phyloP scores from a whole-genome alignment of 2,329 filamentous ascomycete genomes.

The Neonectria ditissima region DNA sequence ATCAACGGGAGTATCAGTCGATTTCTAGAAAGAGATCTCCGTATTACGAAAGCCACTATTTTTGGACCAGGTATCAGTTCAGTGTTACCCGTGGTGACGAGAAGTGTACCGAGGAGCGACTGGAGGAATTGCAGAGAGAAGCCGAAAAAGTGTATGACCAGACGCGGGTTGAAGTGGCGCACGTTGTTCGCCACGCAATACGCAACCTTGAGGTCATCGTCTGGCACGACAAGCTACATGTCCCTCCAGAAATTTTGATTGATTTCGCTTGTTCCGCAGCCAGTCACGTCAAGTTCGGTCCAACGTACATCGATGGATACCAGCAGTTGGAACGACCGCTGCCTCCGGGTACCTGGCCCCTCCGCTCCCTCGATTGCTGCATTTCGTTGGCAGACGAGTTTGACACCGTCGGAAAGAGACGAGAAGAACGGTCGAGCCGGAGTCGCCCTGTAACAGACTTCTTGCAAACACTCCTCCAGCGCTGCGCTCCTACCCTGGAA shows the following conservation, averaged over 20 bases:
- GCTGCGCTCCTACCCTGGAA: conserved; percentile 26
- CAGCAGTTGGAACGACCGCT: conserved; percentile 18
- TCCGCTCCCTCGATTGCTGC: conserved; percentile 14
- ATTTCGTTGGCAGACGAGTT: neutral
- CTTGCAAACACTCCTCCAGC: conserved; percentile 17
- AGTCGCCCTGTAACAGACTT: neutral
- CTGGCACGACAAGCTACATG: conserved; percentile 11
- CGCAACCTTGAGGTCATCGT: conserved; percentile 26
- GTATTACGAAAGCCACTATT: neutral
- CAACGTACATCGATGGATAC: neutral
- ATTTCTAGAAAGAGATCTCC: too few species aligned
- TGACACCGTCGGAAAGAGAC: too few species aligned
- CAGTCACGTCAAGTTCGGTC: neutral
- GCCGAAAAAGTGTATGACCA: neutral
- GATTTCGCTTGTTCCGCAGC: neutral
- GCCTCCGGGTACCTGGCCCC: conserved; percentile 13
- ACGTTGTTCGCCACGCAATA: conserved; percentile 4
- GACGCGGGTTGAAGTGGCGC: neutral
- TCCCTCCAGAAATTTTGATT: conserved; percentile 10
- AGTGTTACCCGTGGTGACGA: too few species aligned
- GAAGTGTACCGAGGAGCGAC: too few species aligned
- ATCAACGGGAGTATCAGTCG: too few species aligned
- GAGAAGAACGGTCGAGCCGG: too few species aligned
- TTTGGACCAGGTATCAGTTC: too few species aligned
- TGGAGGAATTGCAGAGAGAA: neutral